These are phyloP conservation scores for Lecanosticta acicola DNA, from an alignment of 2,329 filamentous ascomycete genomes.

Conservation along the genomic window DNA sequence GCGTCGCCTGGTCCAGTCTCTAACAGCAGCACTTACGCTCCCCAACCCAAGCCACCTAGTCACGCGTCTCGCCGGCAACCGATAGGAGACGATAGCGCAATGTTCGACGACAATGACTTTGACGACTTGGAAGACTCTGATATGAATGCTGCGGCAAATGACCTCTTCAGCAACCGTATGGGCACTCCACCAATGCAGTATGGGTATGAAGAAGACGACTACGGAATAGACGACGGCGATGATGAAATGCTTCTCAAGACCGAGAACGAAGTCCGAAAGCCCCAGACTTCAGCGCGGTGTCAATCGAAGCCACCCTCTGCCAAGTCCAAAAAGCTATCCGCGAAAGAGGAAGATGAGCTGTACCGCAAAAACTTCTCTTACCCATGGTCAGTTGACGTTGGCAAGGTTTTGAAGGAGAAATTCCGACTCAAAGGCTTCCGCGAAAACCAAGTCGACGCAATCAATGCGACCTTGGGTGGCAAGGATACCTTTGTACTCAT, in stretches of 20 bases:
- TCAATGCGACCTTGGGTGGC: conserved; percentile 83
- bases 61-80: background rate
- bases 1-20: conserved; percentile 11
- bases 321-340: conserved; percentile 23
- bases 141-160: conserved; percentile 21
- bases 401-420: conserved; percentile 68
- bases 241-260: conserved; percentile 24
- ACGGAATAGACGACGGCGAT: conserved; percentile 33
- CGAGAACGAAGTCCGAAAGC: conserved; percentile 9
- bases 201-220: conserved; percentile 30
- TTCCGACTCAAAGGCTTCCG: conserved; percentile 86
- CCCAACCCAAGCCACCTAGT: background rate
- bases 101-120: conserved; percentile 17
- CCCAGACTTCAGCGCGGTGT: background rate
- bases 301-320: conserved; percentile 24
- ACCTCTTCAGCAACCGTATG: conserved; percentile 35
- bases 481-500: conserved; percentile 93
- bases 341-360: conserved; percentile 21
- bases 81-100: conserved; percentile 1
- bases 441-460: conserved; percentile 86
- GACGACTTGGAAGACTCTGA: conserved; percentile 25
- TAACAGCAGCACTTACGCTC: background rate
- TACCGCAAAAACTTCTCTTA: conserved; percentile 35
- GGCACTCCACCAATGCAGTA: conserved; percentile 31
- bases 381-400: conserved; percentile 83